Percentiles rank a stretch among this genome's conserved stretches.
These are phyloP conservation scores for Nannochloris sp. DNA, from an alignment of 139 green algal genomes.

Conservation along the genomic window DNA sequence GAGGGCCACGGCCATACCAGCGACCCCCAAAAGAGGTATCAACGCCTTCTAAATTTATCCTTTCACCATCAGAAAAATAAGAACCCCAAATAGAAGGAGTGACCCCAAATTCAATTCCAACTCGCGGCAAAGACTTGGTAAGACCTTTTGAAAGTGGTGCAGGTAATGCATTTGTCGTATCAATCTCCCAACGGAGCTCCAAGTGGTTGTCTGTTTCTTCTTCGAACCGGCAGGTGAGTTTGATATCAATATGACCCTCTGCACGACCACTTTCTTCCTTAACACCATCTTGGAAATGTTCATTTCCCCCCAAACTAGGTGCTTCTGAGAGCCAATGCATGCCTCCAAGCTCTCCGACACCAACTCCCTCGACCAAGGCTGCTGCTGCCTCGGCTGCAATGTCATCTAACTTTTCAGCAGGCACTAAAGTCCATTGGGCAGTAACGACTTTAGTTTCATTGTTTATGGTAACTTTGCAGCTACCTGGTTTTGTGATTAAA, in stretches of 20 bases:
- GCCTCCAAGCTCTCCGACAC: slow-evolving; percentile 57
- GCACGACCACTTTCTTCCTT: neutral
- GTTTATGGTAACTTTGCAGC: neutral
- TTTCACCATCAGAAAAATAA: too few species aligned
- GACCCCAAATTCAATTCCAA: slow-evolving; percentile 51
- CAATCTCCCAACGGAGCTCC: slow-evolving; percentile 48
- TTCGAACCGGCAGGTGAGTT: slow-evolving; percentile 11
- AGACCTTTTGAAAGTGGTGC: slow-evolving; percentile 28
- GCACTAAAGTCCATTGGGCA: neutral
- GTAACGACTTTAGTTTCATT: neutral
- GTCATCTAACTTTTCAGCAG: neutral
- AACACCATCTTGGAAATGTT: neutral
- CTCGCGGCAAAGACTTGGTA: slow-evolving; percentile 50
- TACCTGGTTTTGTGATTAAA: slow-evolving; percentile 17
- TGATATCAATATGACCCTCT: slow-evolving; percentile 36
- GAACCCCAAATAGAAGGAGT: neutral
- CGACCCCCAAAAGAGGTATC: too few species aligned
- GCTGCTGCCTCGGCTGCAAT: neutral
- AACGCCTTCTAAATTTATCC: slow-evolving; percentile 23
- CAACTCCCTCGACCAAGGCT: slow-evolving; percentile 25
- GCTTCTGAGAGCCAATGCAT: slow-evolving; percentile 52
- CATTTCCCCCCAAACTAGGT: neutral
- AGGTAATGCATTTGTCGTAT: slow-evolving; percentile 52
- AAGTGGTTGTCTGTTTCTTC: neutral
- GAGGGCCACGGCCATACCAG: slow-evolving; percentile 80